Evolutionary conservation across 176 grass and related monocot genomes (phyloP), one percentile per base, ranked within the genome.

Genomic region (Guadua angustifolia): DNA sequence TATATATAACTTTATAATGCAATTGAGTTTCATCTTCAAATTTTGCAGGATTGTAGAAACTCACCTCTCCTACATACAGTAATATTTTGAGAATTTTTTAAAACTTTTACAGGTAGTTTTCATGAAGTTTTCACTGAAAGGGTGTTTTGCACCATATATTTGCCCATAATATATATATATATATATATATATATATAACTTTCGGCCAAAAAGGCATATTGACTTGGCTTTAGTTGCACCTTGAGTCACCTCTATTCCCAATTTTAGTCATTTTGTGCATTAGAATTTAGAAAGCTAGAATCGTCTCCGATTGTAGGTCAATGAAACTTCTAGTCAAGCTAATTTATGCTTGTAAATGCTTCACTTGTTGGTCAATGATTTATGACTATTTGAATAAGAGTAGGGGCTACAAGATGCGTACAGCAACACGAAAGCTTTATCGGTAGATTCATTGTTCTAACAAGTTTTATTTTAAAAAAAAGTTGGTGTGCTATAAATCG

Each of bases 191-290:
- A 29, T 29, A 29, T 29, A 29, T 0, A 29, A 29, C 29, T 29
- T 29, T 29, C 29, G 1, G 29, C 29, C 29, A 29, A 29, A 29
- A 29, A 29, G 29, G 29, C 10, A 25, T 9, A 21, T 77, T 71
- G 83, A 82, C 64, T 89, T 61, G 78, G 72, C 72, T 51, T 9
- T 9, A 57, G 51, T 47, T 42, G 22, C 51, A 61, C 19, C 66
- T 33, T 39, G 5, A 60, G 38, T 36, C 51, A 15, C 13, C 19
- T 39, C 14, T 67, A 21, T 45, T 55, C 11, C 24, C 14, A 45
- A 18, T 32, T 15, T 21, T 53, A 2, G 35, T 59, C 73, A 19
- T 38, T 39, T 56, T 60, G 36, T 76, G 4, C 21, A 15, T 45
- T 11, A 45, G 43, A 45, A 45, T 8, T 45, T 11, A 45, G 43